A percentile compares a stretch with the other conserved stretches of the same genome.
phyloP scores from a whole-genome alignment of 495 filamentous ascomycete species.

The Neurospora sp. region DNA sequence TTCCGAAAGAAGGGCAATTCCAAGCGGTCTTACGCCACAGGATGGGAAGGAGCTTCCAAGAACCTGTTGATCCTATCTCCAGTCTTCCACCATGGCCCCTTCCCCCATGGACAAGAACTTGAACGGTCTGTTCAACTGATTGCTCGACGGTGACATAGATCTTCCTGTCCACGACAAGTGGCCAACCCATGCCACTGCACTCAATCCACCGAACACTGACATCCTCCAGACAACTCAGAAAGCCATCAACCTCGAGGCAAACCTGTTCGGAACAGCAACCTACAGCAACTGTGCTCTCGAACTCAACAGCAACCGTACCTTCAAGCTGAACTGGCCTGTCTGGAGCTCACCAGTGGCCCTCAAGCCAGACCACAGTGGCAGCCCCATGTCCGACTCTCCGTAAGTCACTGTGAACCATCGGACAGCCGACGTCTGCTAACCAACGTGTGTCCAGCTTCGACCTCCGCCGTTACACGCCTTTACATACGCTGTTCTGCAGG shows the following conservation, averaged over 20 bases:
- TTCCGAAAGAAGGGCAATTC: not conserved
- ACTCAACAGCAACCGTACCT: not conserved
- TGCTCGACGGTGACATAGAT: not conserved
- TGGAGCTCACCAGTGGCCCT: not conserved
- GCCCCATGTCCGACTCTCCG: not conserved
- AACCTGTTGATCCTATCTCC: not conserved
- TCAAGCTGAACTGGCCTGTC: not conserved
- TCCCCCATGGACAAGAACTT: not conserved
- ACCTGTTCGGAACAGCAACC: not conserved
- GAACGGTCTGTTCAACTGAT: not conserved
- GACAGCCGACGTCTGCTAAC: not conserved
- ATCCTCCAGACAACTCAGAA: not conserved
- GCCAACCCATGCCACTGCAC: not conserved
- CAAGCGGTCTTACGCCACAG: not conserved
- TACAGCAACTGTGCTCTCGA: not conserved
- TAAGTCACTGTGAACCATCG: not conserved
- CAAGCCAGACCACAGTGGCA: not conserved
- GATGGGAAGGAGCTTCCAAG: not conserved
- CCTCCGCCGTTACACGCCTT: not conserved
- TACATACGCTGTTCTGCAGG: too few relatives aligned
- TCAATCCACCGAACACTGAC: not conserved
- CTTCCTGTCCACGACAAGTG: not conserved
- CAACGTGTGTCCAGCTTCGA: not conserved
- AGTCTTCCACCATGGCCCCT: not conserved
- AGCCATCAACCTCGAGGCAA: not conserved